Percentiles rank a stretch among this genome's conserved stretches.
These are phyloP conservation scores for Colletotrichum agaves DNA, from an alignment of 2,329 filamentous ascomycete species.

Conservation along the genomic window DNA sequence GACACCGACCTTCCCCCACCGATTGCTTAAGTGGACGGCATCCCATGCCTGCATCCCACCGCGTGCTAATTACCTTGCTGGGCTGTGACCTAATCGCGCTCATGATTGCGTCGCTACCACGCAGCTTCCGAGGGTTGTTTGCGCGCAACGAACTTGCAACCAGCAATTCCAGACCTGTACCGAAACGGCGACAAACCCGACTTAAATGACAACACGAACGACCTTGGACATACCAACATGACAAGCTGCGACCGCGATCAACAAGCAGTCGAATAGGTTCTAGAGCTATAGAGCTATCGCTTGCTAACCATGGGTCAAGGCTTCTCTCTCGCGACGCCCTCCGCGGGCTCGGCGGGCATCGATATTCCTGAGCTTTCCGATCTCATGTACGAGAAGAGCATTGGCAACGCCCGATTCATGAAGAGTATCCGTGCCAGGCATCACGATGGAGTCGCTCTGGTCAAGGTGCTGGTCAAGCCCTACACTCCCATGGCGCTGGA, in stretches of 20 bases:
- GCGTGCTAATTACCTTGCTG: conserved; percentile 5
- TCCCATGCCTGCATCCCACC: conserved; percentile 10
- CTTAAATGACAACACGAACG: conserved; percentile 4
- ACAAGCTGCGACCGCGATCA: conserved; percentile 9
- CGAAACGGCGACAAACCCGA: not conserved
- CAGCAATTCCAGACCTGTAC: not conserved
- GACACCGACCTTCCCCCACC: conserved; percentile 21
- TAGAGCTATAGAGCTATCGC: conserved; percentile 14
- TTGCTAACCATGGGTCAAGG: conserved; percentile 84
- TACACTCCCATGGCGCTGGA: conserved; percentile 84
- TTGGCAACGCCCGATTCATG: conserved; percentile 94
- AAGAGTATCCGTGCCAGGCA: conserved; percentile 93
- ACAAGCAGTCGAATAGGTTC: conserved; percentile 33
- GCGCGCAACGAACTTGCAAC: not conserved
- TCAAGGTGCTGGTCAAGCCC: conserved; percentile 95
- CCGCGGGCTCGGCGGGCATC: conserved; percentile 90
- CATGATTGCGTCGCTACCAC: conserved; percentile 23
- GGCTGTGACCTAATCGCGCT: conserved; percentile 34
- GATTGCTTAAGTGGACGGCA: conserved; percentile 30
- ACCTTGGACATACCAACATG: conserved; percentile 23
- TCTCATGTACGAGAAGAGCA: conserved; percentile 88
- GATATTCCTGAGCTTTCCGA: conserved; percentile 93
- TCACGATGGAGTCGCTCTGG: conserved; percentile 89
- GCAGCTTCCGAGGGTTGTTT: not conserved
- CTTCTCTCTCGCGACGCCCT: conserved; percentile 92